Base-by-base conservation (phyloP, 208 protist species). In the Leptomonas seymouri region DNA sequence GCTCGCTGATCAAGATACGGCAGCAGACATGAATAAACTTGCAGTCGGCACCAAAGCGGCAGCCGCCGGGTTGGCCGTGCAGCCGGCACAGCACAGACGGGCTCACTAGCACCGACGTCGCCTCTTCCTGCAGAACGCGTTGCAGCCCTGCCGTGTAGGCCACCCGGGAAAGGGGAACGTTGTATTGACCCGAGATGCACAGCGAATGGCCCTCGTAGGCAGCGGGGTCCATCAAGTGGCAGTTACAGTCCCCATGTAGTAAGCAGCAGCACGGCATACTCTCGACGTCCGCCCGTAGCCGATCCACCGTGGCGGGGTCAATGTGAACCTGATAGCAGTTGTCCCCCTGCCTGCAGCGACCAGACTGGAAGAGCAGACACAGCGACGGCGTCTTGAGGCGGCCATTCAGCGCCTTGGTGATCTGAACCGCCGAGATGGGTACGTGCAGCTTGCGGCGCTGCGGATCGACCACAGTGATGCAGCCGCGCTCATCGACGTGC, bases 321-420 rank as follows among this genome's bases (percentile, higher is more conserved):
- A 85, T 76, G 59, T 94, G 89, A 28, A 94, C 82, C 68, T 94
- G 89, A 70, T 90, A 89, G 63, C 89, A 94, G 67, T 92, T 88
- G 3, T 73, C 59, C 11, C 80, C 89, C 54, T 91, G 86, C 16
- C 83, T 84, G 68, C 89, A 94, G 46, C 82, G 77, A 42, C 80
- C 75, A 45, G 74, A 78, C 39, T 89, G 83, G 74, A 79, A 93
- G 28, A 94, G 86, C 55, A 89, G 74, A 46, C 89, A 94, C 18
- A 94, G 78, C 55, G 85, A 93, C n/a, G 89, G 89, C 34, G 78
- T 71, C 53, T 75, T 81, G 12, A 76, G 64, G 30, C 76, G 73
- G 51, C 80, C 82, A n/a, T 74, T 74, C 46, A 84, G 74, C 3
- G 89, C 89, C 57, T 84, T 83, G 25, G 89, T 93, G 46, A 61